Base-by-base conservation (phyloP, 352 stramenopile genomes). In the Phytophthora tubulina region DNA sequence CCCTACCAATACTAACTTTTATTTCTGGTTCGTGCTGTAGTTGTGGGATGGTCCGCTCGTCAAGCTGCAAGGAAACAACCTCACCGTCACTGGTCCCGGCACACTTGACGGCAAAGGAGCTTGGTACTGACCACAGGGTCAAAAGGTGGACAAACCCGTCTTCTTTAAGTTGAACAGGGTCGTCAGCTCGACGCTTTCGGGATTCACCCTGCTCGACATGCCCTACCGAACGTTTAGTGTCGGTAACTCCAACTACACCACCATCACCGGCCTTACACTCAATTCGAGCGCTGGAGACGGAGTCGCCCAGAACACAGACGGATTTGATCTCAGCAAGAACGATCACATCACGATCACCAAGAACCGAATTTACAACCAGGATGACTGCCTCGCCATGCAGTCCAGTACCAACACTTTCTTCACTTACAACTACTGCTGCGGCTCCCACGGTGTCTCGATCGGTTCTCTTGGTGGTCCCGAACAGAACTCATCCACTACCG, bases 91-190 rank as follows among this genome's bases (percentile, higher is more conserved):
- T 27, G 75, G 75, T 14, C 31, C 71, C 3, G 75, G 75, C 6
- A 77, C 64, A 3, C 69, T 82, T 3, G 75, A 82, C 31, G 75
- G 72, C 15, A 67, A 82, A 35, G 72, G 75, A 21, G 49, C 54
- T 2, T 78, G 66, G 71, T 82, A 82, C 53, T 82, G 75, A 72
- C 54, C 67, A 3, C 64, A 82, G 27, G 67, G 65, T 3, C 54
- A 70, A 41, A 67, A 56, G 8, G 53, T 79, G 45, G 70, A 51
- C 17, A 59, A 50, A 31, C 62, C 51, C 9, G 62, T 70, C 10
- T 70, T 63, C 52, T 72, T 72, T 48, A 64, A 61, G 38, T 17
- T 71, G 15, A 45, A 60, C 36, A 39, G 32, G 10, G 54, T 71
- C 8, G 33, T 42, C 53, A 50, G 41, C 68, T 82, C 75, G 27